These are phyloP conservation scores for Phallus indusiatus DNA, from an alignment of 768 basidiomycete genomes.

Conservation along the genomic window DNA sequence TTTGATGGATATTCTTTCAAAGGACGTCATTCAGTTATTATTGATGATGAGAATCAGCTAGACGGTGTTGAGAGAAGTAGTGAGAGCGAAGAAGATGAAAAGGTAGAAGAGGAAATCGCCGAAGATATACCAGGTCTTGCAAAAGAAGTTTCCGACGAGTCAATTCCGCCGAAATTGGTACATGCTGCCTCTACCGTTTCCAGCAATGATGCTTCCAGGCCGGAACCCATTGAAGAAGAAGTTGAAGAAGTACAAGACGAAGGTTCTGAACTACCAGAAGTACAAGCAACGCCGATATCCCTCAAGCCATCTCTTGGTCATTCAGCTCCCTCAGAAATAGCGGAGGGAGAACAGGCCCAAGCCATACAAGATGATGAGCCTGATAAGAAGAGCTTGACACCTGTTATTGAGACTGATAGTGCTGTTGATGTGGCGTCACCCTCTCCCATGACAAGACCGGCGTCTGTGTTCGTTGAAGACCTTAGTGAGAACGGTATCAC, in stretches of 20 bases:
- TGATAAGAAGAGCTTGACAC: slow-evolving; percentile 38
- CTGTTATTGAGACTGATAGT: slow-evolving; percentile 2
- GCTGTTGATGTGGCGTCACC: neutral
- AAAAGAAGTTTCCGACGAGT: slow-evolving; percentile 5
- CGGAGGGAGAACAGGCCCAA: slow-evolving; percentile 12
- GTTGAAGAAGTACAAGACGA: slow-evolving; percentile 31
- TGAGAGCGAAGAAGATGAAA: slow-evolving; percentile 26
- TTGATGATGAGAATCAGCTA: slow-evolving; percentile 64
- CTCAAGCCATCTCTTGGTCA: neutral
- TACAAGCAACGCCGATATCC: slow-evolving; percentile 21
- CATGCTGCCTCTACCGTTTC: too few species aligned
- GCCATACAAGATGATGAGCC: neutral
- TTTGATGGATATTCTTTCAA: slow-evolving; percentile 96
- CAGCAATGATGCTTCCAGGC: neutral
- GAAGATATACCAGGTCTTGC: neutral
- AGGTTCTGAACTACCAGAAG: slow-evolving; percentile 19
- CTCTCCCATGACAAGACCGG: neutral
- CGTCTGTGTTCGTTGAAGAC: neutral
- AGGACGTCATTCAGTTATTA: slow-evolving; percentile 68
- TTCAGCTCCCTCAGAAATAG: slow-evolving; percentile 14
- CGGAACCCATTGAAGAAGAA: slow-evolving; percentile 16
- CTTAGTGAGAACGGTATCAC: neutral
- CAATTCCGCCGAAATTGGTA: neutral
- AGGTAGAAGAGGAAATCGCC: slow-evolving; percentile 26
- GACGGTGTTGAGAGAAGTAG: slow-evolving; percentile 28